These are phyloP conservation scores for Urtica urens DNA, from an alignment of 306 rosid genomes.

Conservation along the genomic window DNA sequence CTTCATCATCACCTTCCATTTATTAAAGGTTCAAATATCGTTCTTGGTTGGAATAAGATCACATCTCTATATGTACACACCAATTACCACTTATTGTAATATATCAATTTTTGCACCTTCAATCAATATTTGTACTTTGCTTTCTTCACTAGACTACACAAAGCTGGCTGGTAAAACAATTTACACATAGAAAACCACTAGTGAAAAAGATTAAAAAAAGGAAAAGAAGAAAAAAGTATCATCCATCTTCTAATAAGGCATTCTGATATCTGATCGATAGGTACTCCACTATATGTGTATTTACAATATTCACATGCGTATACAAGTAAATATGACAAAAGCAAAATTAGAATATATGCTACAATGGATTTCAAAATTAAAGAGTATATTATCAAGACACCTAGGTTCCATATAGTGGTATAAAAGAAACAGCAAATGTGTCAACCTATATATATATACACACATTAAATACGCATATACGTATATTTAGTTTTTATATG, in stretches of 20 bases:
- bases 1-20: constrained; percentile 38
- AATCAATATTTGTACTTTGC: too few species aligned
- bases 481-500: too few species aligned
- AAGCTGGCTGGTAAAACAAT: constrained; percentile 7
- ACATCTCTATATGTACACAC: too few species aligned
- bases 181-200: neutral
- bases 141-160: neutral
- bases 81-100: too few species aligned
- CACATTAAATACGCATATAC: too few species aligned
- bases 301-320: neutral
- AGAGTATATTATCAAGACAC: neutral
- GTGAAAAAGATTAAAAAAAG: too few species aligned
- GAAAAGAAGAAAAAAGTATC: too few species aligned
- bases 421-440: too few species aligned
- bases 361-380: neutral
- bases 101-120: too few species aligned
- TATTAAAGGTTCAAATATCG: constrained; percentile 33
- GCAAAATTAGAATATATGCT: neutral
- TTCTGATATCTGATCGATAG: neutral
- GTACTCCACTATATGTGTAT: neutral
- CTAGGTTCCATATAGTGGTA: too few species aligned
- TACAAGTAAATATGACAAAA: neutral
- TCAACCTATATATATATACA: too few species aligned
- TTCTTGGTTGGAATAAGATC: constrained; percentile 56
- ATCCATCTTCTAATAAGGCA: constrained; percentile 3